Percentiles rank a stretch among this genome's conserved stretches.
These are phyloP conservation scores for Colletotrichum gloeosporioides DNA, from an alignment of 2,329 filamentous ascomycete genomes.

Conservation along the genomic window DNA sequence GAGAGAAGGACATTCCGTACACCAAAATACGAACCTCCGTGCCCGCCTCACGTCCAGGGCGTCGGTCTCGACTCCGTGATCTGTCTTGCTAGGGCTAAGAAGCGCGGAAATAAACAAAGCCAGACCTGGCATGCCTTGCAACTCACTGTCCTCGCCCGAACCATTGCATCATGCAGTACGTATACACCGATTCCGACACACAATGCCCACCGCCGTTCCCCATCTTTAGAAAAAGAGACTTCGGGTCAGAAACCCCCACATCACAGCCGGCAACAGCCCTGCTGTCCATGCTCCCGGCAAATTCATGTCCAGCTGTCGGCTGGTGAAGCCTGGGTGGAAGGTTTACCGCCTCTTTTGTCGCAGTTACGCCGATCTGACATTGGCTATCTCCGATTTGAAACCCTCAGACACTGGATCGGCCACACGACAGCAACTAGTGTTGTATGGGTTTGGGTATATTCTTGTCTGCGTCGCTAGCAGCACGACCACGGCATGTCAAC, in stretches of 20 bases:
- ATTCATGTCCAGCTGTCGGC: background rate
- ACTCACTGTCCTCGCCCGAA: background rate
- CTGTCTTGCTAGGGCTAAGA: background rate
- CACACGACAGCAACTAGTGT: background rate
- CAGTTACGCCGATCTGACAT: slow-evolving; percentile 10
- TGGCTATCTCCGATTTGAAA: background rate
- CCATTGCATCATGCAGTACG: background rate
- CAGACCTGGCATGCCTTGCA: background rate
- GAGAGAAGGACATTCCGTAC: background rate
- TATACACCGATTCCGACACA: background rate
- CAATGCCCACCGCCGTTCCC: background rate
- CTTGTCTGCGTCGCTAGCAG: background rate
- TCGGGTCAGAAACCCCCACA: slow-evolving; percentile 6
- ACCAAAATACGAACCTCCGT: background rate
- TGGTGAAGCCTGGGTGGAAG: background rate
- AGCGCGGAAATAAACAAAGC: background rate
- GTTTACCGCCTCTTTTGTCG: background rate
- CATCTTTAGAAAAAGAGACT: background rate
- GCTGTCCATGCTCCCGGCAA: background rate
- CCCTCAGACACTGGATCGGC: background rate
- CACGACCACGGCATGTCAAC: background rate
- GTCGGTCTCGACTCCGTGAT: background rate
- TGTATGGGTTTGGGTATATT: background rate
- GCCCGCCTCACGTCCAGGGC: background rate
- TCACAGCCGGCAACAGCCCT: slow-evolving; percentile 3